A percentile compares a stretch with the other conserved stretches of the same genome.
Evolutionary conservation across 371 early-diverging fungal species (phyloP).

Genomic region (Zychaea mexicana): DNA sequence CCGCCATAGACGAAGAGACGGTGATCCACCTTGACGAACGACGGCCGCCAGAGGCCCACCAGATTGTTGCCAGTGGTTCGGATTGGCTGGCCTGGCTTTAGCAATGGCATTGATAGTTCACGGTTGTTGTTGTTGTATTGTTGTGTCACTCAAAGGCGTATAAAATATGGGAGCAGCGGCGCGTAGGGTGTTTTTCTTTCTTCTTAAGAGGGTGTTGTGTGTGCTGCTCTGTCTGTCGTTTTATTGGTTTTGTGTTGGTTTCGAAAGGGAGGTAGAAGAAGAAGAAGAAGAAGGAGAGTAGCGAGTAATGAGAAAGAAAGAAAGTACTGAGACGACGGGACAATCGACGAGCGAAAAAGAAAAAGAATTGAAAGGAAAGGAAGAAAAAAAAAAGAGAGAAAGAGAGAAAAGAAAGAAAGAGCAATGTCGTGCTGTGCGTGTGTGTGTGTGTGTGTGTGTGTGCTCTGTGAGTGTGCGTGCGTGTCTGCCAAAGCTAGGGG

Average conservation of each 20-base stretch:
- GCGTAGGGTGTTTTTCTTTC: too few relatives aligned
- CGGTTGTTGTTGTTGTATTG: neutral
- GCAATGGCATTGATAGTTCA: constrained; percentile 11
- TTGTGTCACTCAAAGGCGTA: too few relatives aligned
- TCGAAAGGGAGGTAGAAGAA: constrained; percentile 1
- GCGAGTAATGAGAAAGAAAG: constrained; percentile 9
- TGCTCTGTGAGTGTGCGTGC: too few relatives aligned
- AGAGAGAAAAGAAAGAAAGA: constrained; percentile 3
- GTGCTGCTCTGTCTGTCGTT: too few relatives aligned
- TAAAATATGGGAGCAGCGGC: neutral
- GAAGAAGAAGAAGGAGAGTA: constrained; percentile 1
- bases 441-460: too few relatives aligned
- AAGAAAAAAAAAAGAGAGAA: constrained; percentile 12
- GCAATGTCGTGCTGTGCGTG: neutral
- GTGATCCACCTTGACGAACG: constrained; percentile 63
- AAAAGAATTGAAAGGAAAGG: neutral
- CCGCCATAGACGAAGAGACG: constrained; percentile 65
- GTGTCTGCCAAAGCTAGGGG: too few relatives aligned
- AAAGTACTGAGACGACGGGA: neutral
- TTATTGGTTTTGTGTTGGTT: too few relatives aligned
- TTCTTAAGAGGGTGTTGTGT: too few relatives aligned
- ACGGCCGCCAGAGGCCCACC: constrained; percentile 67
- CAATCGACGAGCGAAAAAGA: neutral
- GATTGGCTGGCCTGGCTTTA: constrained; percentile 52
- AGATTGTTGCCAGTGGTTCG: constrained; percentile 63